Evolutionary conservation across 345 rosid genomes (phyloP).

Genomic region (Turnera subulata): DNA sequence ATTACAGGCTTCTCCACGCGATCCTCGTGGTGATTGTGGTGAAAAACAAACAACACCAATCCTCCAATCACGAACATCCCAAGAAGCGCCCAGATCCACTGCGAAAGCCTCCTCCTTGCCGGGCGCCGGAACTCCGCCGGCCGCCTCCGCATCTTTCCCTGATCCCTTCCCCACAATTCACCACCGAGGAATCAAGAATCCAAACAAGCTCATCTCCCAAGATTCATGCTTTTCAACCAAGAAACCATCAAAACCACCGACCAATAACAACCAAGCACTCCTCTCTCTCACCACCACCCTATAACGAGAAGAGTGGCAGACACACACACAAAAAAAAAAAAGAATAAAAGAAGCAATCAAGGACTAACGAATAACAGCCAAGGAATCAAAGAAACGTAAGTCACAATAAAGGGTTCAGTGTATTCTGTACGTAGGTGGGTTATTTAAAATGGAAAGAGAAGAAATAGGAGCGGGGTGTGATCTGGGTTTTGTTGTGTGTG

Average conservation of each 20-base stretch:
- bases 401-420: no score
- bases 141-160: conserved; percentile 82
- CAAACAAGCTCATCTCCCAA: conserved; percentile 1
- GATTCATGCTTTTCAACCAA: neutral
- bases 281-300: no score
- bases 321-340: no score
- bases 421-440: no score
- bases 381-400: no score
- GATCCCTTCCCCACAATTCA: conserved; percentile 39
- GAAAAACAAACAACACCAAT: conserved; percentile 71
- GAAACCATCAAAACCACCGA: neutral
- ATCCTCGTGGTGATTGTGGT: conserved; percentile 79
- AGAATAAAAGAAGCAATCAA: no score
- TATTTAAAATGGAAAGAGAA: no score
- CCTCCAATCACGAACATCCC: conserved; percentile 66
- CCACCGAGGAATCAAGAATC: conserved; percentile 30
- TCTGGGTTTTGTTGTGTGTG: no score
- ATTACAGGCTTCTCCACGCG: conserved; percentile 19
- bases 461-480: no score
- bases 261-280: neutral
- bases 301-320: no score
- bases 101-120: conserved; percentile 77
- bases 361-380: no score
- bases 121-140: conserved; percentile 94
- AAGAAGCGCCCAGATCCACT: conserved; percentile 80